phyloP scores from a whole-genome alignment of 192 early-diverging fungal species.

The Gaertneriomyces semiglobifer region DNA sequence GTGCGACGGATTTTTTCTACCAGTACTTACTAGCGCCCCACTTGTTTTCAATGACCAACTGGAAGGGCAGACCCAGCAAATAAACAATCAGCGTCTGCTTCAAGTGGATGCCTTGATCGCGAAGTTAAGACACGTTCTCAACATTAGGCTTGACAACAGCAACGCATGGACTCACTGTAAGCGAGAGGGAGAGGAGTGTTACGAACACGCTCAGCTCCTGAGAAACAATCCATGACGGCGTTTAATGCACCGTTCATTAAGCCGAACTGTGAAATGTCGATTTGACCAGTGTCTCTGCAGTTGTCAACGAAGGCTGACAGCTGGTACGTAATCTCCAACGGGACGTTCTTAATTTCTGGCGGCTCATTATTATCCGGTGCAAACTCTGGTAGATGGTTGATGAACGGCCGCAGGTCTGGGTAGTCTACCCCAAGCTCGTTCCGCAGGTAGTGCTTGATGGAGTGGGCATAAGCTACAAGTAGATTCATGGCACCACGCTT shows the following conservation, averaged over 20 bases:
- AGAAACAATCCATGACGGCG: slow-evolving; percentile 27
- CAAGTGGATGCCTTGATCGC: slow-evolving; percentile 61
- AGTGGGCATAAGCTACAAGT: slow-evolving; percentile 70
- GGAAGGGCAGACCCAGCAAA: slow-evolving; percentile 76
- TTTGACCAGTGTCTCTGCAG: slow-evolving; percentile 13
- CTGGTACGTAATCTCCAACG: slow-evolving; percentile 42
- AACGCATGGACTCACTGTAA: slow-evolving; percentile 38
- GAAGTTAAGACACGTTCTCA: too few relatives aligned
- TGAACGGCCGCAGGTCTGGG: slow-evolving; percentile 64
- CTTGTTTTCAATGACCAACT: slow-evolving; percentile 50
- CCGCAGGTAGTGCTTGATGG: slow-evolving; percentile 81
- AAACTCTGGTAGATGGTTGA: slow-evolving; percentile 62
- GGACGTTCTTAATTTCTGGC: slow-evolving; percentile 24
- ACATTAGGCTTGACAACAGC: too few relatives aligned
- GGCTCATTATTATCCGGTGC: slow-evolving; percentile 29
- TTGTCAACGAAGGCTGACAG: slow-evolving; percentile 21
- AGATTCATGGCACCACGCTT: slow-evolving; percentile 73
- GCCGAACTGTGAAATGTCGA: slow-evolving; percentile 20
- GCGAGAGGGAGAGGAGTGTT: slow-evolving; percentile 82
- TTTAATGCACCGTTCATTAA: slow-evolving; percentile 23
- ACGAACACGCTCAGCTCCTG: slow-evolving; percentile 77
- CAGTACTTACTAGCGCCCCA: slow-evolving; percentile 63
- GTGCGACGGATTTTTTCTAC: slow-evolving; percentile 55
- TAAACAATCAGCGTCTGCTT: slow-evolving; percentile 51
- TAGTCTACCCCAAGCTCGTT: slow-evolving; percentile 65